Percentiles rank a stretch among this genome's conserved stretches.
Evolutionary conservation across 306 rosid genomes (phyloP).

Genomic region (Quercus agrifolia): DNA sequence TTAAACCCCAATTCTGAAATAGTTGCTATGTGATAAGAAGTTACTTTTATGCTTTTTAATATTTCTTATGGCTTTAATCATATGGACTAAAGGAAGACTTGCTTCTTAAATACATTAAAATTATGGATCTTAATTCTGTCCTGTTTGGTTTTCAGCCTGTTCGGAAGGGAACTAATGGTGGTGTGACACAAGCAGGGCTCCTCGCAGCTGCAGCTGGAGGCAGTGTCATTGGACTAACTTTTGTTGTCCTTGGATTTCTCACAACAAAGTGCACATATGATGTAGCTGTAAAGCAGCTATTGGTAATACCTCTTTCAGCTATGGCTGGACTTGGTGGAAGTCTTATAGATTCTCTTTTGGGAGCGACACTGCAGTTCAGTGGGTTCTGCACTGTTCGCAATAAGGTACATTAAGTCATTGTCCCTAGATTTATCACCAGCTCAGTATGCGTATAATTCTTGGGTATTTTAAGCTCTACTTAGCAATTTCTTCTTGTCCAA

Average conservation of each 20-base stretch:
- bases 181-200: slow-evolving; percentile 77
- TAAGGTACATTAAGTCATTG: slow-evolving; percentile 45
- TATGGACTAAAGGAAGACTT: slow-evolving; percentile 5
- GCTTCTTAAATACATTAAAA: slow-evolving; percentile 6
- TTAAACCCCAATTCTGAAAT: background rate
- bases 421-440: background rate
- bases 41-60: background rate
- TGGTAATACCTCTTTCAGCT: slow-evolving; percentile 67
- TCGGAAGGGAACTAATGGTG: slow-evolving; percentile 91
- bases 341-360: slow-evolving; percentile 85
- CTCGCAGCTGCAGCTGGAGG: slow-evolving; percentile 88
- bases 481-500: slow-evolving; percentile 7
- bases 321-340: slow-evolving; percentile 77
- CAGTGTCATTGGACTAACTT: slow-evolving; percentile 58
- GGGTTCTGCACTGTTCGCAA: slow-evolving; percentile 85
- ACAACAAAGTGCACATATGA: slow-evolving; percentile 47
- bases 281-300: slow-evolving; percentile 63
- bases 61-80: background rate
- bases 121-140: slow-evolving; percentile 10
- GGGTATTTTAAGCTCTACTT: background rate
- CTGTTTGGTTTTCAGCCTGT: slow-evolving; percentile 52
- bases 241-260: slow-evolving; percentile 52
- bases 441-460: background rate
- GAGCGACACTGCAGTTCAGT: slow-evolving; percentile 88
- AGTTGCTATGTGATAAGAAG: background rate